Base-by-base conservation (phyloP, 2,329 filamentous ascomycete species). In the Pyrenophora teres region DNA sequence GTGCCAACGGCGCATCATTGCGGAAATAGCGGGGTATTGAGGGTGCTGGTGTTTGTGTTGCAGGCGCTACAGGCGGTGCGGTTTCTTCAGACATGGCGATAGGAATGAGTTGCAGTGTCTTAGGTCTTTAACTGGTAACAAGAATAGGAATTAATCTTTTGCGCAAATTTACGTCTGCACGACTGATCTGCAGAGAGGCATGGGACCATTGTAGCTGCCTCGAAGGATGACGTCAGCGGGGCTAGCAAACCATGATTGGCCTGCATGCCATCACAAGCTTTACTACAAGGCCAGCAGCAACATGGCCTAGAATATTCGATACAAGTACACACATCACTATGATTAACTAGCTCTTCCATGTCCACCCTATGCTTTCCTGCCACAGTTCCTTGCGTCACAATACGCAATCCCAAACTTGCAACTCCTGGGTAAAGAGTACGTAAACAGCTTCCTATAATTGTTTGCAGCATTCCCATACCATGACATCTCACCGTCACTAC, bases 11-110 rank as follows among this genome's bases (percentile, higher is more conserved):
- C 33, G 71, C 69, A 60, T 75, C 71, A 54, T 76, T 76, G n/a
- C 68, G 67, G 52, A 76, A 76, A 57, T 75, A 75, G 58, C 74
- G 74, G 52, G 74, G 73, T 56, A 72, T 71, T 25, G 67, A 65
- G 27, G 65, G 41, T 9, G 64, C 46, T 15, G 65, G 50, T 38
- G 60, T 43, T 47, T 64, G 57, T 40, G 62, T 61, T 43, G 53
- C 47, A 21, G 52, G 27, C 46, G 50, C 50, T 13, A 52, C 30
- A 39, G 59, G 49, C 18, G 57, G 46, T 43, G 59, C 52, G 27
- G 55, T 51, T 52, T 68, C 61, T 46, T 69, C 64, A 46, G 67
- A 62, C 70, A 72, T 72, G 37, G 33, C 53, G 47, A 38, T 40
- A 27, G 16, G 18, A 21, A 7, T 40, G 36, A 32, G 27, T 21